Conservation (phyloP, 345 rosid genomes). For the Brassica carinata region DNA sequence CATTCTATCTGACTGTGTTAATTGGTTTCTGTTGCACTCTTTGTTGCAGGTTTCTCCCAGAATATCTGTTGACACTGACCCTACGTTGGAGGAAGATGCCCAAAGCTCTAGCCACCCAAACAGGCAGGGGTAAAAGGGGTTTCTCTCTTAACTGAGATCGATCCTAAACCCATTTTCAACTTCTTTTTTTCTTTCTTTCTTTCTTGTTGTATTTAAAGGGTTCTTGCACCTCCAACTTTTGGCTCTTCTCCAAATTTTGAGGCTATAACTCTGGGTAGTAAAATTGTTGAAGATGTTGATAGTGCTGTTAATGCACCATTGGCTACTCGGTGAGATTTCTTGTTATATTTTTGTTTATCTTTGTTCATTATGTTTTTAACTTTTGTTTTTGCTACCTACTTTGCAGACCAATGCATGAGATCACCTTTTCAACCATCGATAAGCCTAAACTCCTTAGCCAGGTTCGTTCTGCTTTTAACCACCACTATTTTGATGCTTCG, state of each 20-base stretch:
- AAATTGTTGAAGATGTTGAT: constrained; percentile 39
- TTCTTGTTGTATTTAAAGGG: constrained; percentile 43
- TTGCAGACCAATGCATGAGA: constrained; percentile 94
- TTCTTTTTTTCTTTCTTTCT: constrained; percentile 14
- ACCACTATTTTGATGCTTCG: not conserved
- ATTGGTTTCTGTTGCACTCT: not conserved
- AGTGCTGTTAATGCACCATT: constrained; percentile 38
- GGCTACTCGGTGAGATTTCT: constrained; percentile 34
- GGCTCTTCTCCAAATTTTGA: constrained; percentile 88
- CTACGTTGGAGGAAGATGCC: constrained; percentile 73
- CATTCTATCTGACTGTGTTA: not conserved
- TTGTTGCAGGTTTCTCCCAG: constrained; percentile 62
- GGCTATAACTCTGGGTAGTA: constrained; percentile 53
- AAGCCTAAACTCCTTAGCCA: constrained; percentile 43
- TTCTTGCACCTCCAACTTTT: constrained; percentile 93
- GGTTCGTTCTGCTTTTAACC: constrained; percentile 23
- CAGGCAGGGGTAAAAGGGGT: constrained; percentile 56
- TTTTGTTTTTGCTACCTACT: constrained; percentile 30
- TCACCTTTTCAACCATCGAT: constrained; percentile 93
- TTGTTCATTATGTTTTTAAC: not conserved
- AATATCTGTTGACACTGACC: constrained; percentile 50
- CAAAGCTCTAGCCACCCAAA: constrained; percentile 56
- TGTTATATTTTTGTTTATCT: not conserved
- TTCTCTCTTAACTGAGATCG: constrained; percentile 6
- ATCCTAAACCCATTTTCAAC: constrained; percentile 1